Conservation (phyloP, 768 basidiomycete species). For the Russula olivacea region DNA sequence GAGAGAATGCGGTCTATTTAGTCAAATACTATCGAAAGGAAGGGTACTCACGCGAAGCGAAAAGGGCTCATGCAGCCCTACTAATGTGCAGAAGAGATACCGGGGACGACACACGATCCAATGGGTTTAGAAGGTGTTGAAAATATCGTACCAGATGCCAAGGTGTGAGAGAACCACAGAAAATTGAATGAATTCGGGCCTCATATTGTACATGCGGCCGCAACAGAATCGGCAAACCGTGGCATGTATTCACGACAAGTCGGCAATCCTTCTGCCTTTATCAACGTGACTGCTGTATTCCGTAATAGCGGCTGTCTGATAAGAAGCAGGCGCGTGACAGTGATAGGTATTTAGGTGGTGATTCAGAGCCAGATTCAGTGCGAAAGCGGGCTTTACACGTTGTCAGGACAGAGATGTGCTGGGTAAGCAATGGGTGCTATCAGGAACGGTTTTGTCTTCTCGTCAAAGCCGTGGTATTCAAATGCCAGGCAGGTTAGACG, state of each 20-base stretch:
- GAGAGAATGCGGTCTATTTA: background rate
- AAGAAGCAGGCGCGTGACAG: background rate
- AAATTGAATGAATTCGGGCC: no score
- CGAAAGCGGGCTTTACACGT: no score
- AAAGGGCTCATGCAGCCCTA: background rate
- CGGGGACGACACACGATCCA: background rate
- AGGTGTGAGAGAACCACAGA: background rate
- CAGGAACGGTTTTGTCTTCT: no score
- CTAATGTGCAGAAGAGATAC: background rate
- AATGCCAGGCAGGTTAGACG: no score
- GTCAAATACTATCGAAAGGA: background rate
- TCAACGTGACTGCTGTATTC: background rate
- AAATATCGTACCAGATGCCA: background rate
- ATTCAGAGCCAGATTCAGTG: no score
- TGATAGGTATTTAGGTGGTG: background rate
- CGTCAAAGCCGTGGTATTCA: no score
- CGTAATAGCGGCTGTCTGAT: background rate
- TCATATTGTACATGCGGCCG: background rate
- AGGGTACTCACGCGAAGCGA: background rate
- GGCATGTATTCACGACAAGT: background rate
- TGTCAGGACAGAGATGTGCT: no score
- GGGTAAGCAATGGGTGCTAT: no score
- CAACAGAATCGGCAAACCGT: background rate
- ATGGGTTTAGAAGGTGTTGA: background rate
- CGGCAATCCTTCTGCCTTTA: background rate